Conservation (phyloP, 1,284 basidiomycete species). For the Athelia psychrophila region DNA sequence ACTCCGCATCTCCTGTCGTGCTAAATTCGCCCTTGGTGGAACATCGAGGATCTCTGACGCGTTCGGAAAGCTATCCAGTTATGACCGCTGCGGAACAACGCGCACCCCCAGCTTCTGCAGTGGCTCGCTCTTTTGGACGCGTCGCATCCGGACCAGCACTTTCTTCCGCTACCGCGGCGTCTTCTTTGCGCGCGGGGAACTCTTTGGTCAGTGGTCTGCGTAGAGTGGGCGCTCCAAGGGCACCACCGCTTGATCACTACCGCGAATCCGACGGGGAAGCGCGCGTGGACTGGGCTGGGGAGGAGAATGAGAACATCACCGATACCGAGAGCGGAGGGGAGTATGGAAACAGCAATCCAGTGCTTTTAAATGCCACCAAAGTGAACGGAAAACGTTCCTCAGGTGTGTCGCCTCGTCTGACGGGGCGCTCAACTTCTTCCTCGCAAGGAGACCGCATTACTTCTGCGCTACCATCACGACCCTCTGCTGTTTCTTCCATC, state of each 20-base stretch:
- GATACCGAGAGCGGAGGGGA: conserved; percentile 19
- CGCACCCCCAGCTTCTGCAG: conserved; percentile 7
- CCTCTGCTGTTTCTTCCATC: neutral
- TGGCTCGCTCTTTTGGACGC: conserved; percentile 54
- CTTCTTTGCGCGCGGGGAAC: conserved; percentile 18
- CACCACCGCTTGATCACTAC: too few species aligned
- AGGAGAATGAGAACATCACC: conserved; percentile 27
- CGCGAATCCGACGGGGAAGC: too few species aligned
- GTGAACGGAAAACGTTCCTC: neutral
- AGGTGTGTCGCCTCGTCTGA: neutral
- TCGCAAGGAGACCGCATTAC: neutral
- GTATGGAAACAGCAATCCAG: neutral
- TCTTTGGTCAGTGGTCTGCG: conserved; percentile 31
- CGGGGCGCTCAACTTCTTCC: neutral
- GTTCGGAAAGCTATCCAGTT: conserved; percentile 57
- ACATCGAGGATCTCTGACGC: conserved; percentile 51
- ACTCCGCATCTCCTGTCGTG: conserved; percentile 26
- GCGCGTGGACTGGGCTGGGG: neutral
- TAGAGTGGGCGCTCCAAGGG: conserved; percentile 23
- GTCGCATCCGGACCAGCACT: conserved; percentile 53
- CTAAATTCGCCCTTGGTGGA: conserved; percentile 32
- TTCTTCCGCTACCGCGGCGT: conserved; percentile 22
- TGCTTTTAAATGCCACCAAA: neutral
- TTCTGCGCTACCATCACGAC: too few species aligned
- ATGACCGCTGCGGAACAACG: conserved; percentile 16